Conservation (phyloP, 2,329 filamentous ascomycete genomes). For the Diaporthe sp. region DNA sequence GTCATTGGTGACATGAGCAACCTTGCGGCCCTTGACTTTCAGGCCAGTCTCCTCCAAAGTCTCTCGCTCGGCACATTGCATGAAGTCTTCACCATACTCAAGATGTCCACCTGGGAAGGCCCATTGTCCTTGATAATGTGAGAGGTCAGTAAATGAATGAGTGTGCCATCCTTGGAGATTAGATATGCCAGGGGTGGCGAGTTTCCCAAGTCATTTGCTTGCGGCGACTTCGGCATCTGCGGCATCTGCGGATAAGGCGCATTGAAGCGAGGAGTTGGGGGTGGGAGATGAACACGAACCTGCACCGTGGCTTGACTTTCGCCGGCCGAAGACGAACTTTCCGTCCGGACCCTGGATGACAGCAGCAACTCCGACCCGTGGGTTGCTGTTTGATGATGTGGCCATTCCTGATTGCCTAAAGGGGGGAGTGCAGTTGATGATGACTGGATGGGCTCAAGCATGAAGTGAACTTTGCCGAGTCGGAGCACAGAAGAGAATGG, state of each 20-base stretch:
- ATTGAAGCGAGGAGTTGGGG: not conserved
- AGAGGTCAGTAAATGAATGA: not conserved
- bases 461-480: constrained; percentile 5
- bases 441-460: not conserved
- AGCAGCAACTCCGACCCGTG: constrained; percentile 63
- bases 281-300: constrained; percentile 53
- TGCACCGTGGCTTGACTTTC: constrained; percentile 62
- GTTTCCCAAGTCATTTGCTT: not conserved
- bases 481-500: not conserved
- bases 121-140: constrained; percentile 51
- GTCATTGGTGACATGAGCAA: constrained; percentile 76
- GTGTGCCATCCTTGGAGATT: not conserved
- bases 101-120: constrained; percentile 83
- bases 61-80: constrained; percentile 75
- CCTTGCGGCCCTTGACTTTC: constrained; percentile 61
- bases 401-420: constrained; percentile 42
- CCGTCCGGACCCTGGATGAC: constrained; percentile 58
- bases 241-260: constrained; percentile 18
- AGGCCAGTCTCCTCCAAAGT: constrained; percentile 79
- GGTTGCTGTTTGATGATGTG: constrained; percentile 41
- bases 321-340: constrained; percentile 61
- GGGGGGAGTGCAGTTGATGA: not conserved
- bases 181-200: constrained; percentile 10
- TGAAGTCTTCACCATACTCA: constrained; percentile 74
- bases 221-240: constrained; percentile 27